Percentiles rank a stretch among this genome's conserved stretches.
These are phyloP conservation scores for Celoporthe dispersa DNA, from an alignment of 2,329 filamentous ascomycete species.

Conservation along the genomic window DNA sequence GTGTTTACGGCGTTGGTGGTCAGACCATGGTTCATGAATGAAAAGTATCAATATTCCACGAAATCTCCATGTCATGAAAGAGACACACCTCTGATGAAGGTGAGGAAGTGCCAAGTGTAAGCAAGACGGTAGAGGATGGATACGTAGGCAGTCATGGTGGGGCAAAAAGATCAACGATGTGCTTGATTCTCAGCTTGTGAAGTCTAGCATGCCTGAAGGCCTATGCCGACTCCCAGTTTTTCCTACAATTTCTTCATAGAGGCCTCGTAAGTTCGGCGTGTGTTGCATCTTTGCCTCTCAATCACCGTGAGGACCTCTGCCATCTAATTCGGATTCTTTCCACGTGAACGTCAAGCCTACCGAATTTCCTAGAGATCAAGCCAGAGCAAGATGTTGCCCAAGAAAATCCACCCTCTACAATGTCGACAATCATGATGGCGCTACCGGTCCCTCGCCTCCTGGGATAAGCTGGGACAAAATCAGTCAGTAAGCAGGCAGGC, in stretches of 20 bases:
- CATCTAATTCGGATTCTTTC: neutral
- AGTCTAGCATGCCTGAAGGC: neutral
- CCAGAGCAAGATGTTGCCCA: neutral
- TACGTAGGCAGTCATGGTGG: neutral
- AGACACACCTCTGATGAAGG: neutral
- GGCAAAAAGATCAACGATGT: neutral
- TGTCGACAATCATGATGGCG: slow-evolving; percentile 34
- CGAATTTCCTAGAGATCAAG: neutral
- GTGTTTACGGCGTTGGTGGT: slow-evolving; percentile 20
- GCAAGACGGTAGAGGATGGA: neutral
- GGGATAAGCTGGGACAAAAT: slow-evolving; percentile 67
- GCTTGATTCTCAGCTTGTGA: neutral
- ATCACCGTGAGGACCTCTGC: neutral
- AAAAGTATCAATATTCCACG: neutral
- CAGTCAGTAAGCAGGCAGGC: slow-evolving; percentile 13
- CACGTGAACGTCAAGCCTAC: neutral
- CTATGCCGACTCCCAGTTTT: neutral
- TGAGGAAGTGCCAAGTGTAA: neutral
- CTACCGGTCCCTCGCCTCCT: slow-evolving; percentile 71
- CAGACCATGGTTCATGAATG: slow-evolving; percentile 6
- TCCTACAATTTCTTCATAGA: neutral
- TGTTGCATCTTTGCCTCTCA: neutral
- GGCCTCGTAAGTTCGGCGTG: neutral
- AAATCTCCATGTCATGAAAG: neutral
- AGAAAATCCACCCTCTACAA: neutral